Conservation (phyloP, 1,284 basidiomycete species). For the Mycena citricolor region DNA sequence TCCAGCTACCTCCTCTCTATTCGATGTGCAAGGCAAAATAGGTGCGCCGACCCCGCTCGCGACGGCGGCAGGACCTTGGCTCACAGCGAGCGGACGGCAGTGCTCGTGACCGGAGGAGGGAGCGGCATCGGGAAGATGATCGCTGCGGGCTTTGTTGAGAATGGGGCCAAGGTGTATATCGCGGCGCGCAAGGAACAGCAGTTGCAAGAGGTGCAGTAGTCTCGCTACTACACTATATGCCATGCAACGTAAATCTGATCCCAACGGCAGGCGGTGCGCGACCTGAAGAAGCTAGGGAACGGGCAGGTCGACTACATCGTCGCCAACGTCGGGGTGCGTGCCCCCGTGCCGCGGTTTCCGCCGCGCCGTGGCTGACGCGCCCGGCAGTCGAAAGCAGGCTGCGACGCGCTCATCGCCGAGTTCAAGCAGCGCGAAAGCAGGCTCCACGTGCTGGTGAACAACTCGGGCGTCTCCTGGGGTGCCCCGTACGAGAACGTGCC, state of each 20-base stretch:
- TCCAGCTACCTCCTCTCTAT: constrained; percentile 14
- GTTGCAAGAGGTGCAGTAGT: constrained; percentile 62
- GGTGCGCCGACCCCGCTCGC: constrained; percentile 3
- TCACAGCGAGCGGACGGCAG: no score
- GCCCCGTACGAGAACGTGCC: constrained; percentile 73
- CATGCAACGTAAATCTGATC: constrained; percentile 1
- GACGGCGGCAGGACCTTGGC: no score
- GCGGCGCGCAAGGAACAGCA: constrained; percentile 80
- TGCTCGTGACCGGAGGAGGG: constrained; percentile 79
- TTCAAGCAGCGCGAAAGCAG: constrained; percentile 70
- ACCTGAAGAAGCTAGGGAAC: constrained; percentile 57
- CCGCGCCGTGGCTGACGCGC: not conserved
- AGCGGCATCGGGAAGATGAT: constrained; percentile 83
- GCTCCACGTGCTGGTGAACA: constrained; percentile 80
- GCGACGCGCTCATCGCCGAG: constrained; percentile 68
- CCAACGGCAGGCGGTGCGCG: constrained; percentile 49
- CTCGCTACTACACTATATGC: not conserved
- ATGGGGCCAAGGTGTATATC: constrained; percentile 84
- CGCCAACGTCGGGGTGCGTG: constrained; percentile 68
- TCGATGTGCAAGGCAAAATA: constrained; percentile 16
- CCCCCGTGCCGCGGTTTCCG: not conserved
- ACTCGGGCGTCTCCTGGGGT: constrained; percentile 81
- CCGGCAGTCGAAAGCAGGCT: constrained; percentile 74
- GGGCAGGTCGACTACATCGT: constrained; percentile 71
- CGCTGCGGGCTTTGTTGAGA: constrained; percentile 75